These are phyloP conservation scores for Botryosphaeria dothidea DNA, from an alignment of 2,329 filamentous ascomycete species.

Conservation along the genomic window DNA sequence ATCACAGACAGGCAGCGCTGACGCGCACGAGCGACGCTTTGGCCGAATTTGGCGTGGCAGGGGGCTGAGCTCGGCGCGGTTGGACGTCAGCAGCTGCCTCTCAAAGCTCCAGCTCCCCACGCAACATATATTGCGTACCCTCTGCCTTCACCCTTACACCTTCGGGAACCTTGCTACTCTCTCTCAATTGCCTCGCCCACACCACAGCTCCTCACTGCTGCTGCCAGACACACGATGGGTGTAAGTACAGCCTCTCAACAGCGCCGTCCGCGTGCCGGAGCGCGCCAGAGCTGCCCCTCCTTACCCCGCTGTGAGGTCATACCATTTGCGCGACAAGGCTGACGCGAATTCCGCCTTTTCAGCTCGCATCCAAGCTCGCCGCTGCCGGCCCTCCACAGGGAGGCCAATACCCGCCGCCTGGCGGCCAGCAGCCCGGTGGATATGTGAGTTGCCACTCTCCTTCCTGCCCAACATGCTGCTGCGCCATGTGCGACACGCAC, in stretches of 20 bases:
- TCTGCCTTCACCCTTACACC: neutral
- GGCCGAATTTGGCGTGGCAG: neutral
- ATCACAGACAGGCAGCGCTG: neutral
- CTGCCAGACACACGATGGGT: constrained; percentile 1
- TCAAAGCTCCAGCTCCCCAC: neutral
- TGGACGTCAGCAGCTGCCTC: constrained; percentile 1
- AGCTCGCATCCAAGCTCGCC: constrained; percentile 51
- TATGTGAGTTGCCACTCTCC: constrained; percentile 52
- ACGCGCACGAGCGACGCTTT: neutral
- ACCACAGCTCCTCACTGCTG: neutral
- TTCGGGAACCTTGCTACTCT: neutral
- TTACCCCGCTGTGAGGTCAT: constrained; percentile 22
- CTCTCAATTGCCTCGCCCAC: neutral
- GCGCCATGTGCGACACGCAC: constrained; percentile 24
- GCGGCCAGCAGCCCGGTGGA: constrained; percentile 41
- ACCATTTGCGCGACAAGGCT: constrained; percentile 24
- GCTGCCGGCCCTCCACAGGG: constrained; percentile 40
- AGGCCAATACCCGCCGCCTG: constrained; percentile 23
- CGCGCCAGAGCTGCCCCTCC: constrained; percentile 17
- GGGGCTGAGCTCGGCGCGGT: constrained; percentile 7
- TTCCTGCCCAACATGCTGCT: constrained; percentile 15
- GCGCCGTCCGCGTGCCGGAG: neutral
- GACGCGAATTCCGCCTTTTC: constrained; percentile 26
- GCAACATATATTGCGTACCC: constrained; percentile 15
- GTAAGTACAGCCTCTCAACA: constrained; percentile 8